A percentile compares a stretch with the other conserved stretches of the same genome.
Conservation (phyloP, 2,329 filamentous ascomycete genomes). For the Penicillium sclerotigenum region DNA sequence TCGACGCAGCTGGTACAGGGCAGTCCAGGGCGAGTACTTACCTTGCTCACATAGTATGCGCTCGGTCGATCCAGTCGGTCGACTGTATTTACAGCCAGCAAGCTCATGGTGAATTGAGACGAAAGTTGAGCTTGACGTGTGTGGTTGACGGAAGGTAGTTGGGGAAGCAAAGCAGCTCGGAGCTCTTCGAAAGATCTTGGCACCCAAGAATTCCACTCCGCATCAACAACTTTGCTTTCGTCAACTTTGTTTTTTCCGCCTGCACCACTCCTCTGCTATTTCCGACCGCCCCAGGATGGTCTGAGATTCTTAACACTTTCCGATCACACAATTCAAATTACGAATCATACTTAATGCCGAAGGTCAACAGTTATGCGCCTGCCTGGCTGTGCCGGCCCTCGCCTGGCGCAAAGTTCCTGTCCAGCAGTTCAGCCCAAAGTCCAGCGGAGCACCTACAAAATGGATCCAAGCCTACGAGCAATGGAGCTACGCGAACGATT, state of each 20-base stretch:
- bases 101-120: constrained; percentile 25
- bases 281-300: constrained; percentile 8
- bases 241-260: neutral
- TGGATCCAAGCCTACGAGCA: constrained; percentile 24
- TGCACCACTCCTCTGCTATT: neutral
- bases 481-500: constrained; percentile 60
- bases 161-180: constrained; percentile 21
- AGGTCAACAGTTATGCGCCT: constrained; percentile 79
- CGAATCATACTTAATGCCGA: constrained; percentile 62
- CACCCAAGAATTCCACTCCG: constrained; percentile 23
- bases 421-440: constrained; percentile 47
- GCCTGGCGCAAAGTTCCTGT: constrained; percentile 76
- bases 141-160: constrained; percentile 13
- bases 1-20: neutral
- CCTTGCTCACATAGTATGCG: constrained; percentile 84
- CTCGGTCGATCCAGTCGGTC: constrained; percentile 92
- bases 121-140: neutral
- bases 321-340: neutral
- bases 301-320: neutral
- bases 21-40: constrained; percentile 44
- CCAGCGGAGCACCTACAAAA: constrained; percentile 26
- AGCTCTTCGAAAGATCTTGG: constrained; percentile 24
- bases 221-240: constrained; percentile 18
- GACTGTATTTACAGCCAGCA: constrained; percentile 58
- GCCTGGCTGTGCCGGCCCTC: constrained; percentile 78